These are phyloP conservation scores for Paraleonurus japonicus DNA, from an alignment of 257 asterid genomes.

Conservation along the genomic window DNA sequence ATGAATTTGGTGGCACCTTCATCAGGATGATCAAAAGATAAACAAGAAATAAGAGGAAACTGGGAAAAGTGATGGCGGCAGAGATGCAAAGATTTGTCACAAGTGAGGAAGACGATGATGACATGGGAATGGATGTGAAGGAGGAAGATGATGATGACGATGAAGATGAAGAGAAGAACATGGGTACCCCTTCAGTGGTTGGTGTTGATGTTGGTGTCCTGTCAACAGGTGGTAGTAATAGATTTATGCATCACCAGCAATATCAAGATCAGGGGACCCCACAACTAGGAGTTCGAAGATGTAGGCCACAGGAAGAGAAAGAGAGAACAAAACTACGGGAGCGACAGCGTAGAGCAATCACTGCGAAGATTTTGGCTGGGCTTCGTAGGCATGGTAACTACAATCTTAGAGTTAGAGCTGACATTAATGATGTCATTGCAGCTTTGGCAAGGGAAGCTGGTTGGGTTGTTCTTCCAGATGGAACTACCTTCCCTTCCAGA, in stretches of 20 bases:
- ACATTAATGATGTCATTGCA: constrained; percentile 92
- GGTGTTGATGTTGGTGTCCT: constrained; percentile 60
- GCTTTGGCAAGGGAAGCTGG: constrained; percentile 99
- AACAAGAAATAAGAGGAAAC: constrained; percentile 22
- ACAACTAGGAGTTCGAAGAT: constrained; percentile 76
- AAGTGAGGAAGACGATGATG: constrained; percentile 91
- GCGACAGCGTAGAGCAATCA: constrained; percentile 94
- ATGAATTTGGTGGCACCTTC: constrained; percentile 22
- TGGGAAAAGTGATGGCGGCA: constrained; percentile 43
- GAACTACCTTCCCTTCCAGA: constrained; percentile 92
- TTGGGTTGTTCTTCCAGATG: constrained; percentile 99
- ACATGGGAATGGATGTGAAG: constrained; percentile 93
- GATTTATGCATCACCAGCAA: constrained; percentile 58
- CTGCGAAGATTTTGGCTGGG: constrained; percentile 97
- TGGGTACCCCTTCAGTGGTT: constrained; percentile 37
- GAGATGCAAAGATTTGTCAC: constrained; percentile 74
- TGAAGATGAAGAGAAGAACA: constrained; percentile 63
- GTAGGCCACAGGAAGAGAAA: constrained; percentile 96
- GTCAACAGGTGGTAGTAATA: constrained; percentile 47
- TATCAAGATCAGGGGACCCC: constrained; percentile 77
- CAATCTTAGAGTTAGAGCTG: constrained; percentile 97
- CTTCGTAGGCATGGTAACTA: constrained; percentile 96
- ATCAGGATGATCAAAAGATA: constrained; percentile 27
- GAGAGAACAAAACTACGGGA: constrained; percentile 96
- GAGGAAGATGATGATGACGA: constrained; percentile 86